These are phyloP conservation scores for Tylopilus sp. DNA, from an alignment of 768 basidiomycete genomes.

Conservation along the genomic window DNA sequence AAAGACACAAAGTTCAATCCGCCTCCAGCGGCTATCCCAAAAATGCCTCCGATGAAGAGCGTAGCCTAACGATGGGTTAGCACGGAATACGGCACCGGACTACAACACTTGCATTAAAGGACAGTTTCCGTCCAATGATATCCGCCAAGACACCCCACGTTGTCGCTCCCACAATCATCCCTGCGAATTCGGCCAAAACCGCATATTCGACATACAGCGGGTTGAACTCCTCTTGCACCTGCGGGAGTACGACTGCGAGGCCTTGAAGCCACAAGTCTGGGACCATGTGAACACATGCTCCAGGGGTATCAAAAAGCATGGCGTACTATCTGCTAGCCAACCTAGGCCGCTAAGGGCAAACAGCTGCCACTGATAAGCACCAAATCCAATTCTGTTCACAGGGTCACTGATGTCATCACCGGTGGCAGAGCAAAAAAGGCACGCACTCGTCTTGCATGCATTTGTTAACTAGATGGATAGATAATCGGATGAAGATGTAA, in stretches of 20 bases:
- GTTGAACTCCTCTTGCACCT: slow-evolving; percentile 41
- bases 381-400: slow-evolving; percentile 43
- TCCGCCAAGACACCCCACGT: slow-evolving; percentile 50
- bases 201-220: slow-evolving; percentile 44
- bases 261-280: slow-evolving; percentile 43
- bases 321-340: slow-evolving; percentile 48
- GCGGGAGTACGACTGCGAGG: slow-evolving; percentile 43
- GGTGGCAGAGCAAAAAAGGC: slow-evolving; percentile 1
- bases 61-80: slow-evolving; percentile 23
- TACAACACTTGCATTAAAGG: slow-evolving; percentile 35
- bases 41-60: slow-evolving; percentile 40
- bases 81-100: neutral
- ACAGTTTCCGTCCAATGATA: slow-evolving; percentile 43
- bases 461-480: slow-evolving; percentile 37
- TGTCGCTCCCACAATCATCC: slow-evolving; percentile 47
- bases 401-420: neutral
- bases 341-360: slow-evolving; percentile 46
- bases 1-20: slow-evolving; percentile 45
- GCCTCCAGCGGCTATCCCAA: slow-evolving; percentile 49
- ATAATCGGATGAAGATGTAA: neutral
- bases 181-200: slow-evolving; percentile 45
- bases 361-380: slow-evolving; percentile 47
- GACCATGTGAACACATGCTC: slow-evolving; percentile 12
- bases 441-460: slow-evolving; percentile 45
- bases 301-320: slow-evolving; percentile 15